Base-by-base conservation (phyloP, 2,329 filamentous ascomycete genomes). In the Claviceps spartinae region DNA sequence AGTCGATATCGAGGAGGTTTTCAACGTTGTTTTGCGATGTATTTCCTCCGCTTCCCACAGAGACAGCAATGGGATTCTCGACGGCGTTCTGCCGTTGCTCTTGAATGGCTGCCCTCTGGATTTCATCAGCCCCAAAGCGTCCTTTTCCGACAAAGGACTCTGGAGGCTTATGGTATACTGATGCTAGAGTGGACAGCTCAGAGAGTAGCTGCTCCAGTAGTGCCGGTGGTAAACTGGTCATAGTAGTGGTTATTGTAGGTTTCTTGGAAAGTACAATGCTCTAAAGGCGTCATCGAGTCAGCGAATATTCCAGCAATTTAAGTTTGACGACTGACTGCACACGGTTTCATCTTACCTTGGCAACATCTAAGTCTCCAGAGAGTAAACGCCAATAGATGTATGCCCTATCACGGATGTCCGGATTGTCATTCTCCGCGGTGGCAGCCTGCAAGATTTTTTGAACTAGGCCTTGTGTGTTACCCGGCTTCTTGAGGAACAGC, bases 301-400 rank as follows among this genome's bases (percentile, higher is more conserved):
- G 50, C 26, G 20, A 38, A 13, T 18, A 14, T 34, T 41, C 34
- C 22, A 9, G 13, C 48, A 1, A 46, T 26, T 8, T 4, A 34
- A 24, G n/a, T 13, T 26, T 26, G 36, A 13, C 36, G 5, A 30
- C 16, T 4, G 11, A 30, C 34, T 16, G 22, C 22, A 3, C 11
- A 7, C 34, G 14, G 34, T 5, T 7, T 34, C n/a, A 24, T 40
- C 49, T 52, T 70, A 85, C 84, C 78, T 95, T 96, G 54, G 93
- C 89, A 55, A 95, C 78, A 57, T 93, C 83, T 34, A 91, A 81
- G 64, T 97, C 91, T 52, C 88, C 93, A 22, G 93, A 97, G 8
- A 98, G 75, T 49, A 98, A 75, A 65, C 93, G 86, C 93, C 93
- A 98, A 73, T 98, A 98, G 42, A 97, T 88, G 65, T 97, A 98